Evolutionary conservation across 306 rosid species (phyloP).

Genomic region (Macrotyloma uniflorum): DNA sequence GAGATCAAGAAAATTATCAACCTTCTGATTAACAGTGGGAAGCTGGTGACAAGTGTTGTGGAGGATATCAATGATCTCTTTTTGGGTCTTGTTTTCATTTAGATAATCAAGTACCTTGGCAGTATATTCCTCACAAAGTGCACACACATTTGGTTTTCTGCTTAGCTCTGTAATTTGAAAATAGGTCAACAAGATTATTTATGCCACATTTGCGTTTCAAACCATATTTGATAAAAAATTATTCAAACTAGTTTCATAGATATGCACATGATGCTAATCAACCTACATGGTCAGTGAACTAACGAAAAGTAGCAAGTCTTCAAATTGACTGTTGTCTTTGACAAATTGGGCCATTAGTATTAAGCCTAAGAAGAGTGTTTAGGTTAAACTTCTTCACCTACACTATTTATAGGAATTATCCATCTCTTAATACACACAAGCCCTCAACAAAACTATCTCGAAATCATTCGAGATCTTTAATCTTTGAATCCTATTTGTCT

Average conservation of each 20-base stretch:
- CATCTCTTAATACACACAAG: background rate
- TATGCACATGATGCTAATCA: background rate
- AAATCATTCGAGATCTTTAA: too few relatives aligned
- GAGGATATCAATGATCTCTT: slow-evolving; percentile 63
- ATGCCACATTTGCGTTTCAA: slow-evolving; percentile 1
- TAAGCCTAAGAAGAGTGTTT: background rate
- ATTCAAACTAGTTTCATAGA: background rate
- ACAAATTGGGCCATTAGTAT: background rate
- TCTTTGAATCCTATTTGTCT: too few relatives aligned
- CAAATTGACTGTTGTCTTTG: background rate
- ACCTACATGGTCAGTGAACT: background rate
- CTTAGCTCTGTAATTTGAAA: slow-evolving; percentile 47
- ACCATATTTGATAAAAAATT: background rate
- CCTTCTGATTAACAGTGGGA: slow-evolving; percentile 56
- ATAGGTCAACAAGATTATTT: slow-evolving; percentile 10
- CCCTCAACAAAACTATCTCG: background rate
- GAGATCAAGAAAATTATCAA: slow-evolving; percentile 27
- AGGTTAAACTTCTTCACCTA: background rate
- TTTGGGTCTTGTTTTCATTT: slow-evolving; percentile 68
- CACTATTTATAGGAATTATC: background rate
- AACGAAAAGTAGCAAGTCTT: background rate
- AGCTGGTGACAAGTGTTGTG: slow-evolving; percentile 52
- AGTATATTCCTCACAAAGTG: slow-evolving; percentile 77
- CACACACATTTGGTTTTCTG: slow-evolving; percentile 56
- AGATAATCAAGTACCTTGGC: slow-evolving; percentile 71